Base-by-base conservation (phyloP, 306 rosid genomes). In the Vigna hirtella region DNA sequence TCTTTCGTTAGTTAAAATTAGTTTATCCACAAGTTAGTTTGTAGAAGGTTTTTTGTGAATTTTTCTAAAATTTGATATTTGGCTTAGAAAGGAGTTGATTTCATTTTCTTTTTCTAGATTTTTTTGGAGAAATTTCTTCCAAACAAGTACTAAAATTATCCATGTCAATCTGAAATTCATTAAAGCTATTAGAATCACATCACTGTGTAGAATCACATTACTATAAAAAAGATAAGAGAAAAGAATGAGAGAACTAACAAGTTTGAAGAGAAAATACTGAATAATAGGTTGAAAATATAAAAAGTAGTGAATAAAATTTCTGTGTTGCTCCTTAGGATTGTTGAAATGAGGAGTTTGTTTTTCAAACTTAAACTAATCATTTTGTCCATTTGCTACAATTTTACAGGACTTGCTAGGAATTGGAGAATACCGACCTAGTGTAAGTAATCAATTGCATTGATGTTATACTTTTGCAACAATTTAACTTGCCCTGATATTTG, bases 371-470 rank as follows among this genome's bases (percentile, higher is more conserved):
- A 49, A 57, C 66, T 59, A 36, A 62, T 47, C 13, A 57, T 22
- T 22, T 66, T 68, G 22, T 67, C 28, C 7, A 40, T 18, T n/a
- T 43, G 47, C 13, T 42, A 42, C 69, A 40, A 78, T 49, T 63
- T 76, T 84, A 70, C 90, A 94, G 98, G 97, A 94, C 83, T 81
- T 94, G 83, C 87, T 94, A 12, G 98, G 98, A 74, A 92, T 94
- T 10, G 98, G 98, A 82, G 98, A 92, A 78, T 94, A 90, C 75
- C 88, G 95, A 74, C 91, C 97, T 5, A 92, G 96, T 49, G 90
- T 76, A 53, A 26, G 91, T 45, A 81, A 73, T 83, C 91, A 88
- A 73, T 86, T 79, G 78, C 80, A 70, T 43, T 62, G 73, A 70
- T 85, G 73, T 82, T 71, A 40, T 56, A 48, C 52, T 49, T 17